Evolutionary conservation across 495 filamentous ascomycete species (phyloP).

Genomic region (Astrothelium subdiscretum): DNA sequence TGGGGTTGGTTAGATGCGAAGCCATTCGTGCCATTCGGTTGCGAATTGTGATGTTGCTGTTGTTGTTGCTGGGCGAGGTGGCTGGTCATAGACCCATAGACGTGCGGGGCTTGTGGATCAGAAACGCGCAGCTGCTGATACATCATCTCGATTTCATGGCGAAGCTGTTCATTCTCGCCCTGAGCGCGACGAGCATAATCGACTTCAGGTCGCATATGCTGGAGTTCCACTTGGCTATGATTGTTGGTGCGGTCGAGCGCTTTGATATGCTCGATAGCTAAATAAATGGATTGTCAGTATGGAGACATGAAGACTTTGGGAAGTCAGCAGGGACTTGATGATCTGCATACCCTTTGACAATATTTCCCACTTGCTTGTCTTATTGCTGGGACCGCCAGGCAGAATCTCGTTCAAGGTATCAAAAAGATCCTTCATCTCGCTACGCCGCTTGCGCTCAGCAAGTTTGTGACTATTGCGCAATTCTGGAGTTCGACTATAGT

Average conservation of each 20-base stretch:
- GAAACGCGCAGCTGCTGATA: conserved; percentile 14
- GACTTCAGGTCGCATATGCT: conserved; percentile 12
- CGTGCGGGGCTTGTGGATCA: conserved; percentile 15
- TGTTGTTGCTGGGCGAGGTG: conserved; percentile 12
- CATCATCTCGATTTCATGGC: conserved; percentile 19
- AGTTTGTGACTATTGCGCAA: conserved; percentile 92
- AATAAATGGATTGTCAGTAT: not conserved
- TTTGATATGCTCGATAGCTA: conserved; percentile 22
- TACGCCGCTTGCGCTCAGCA: conserved; percentile 87
- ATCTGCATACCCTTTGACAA: conserved; percentile 68
- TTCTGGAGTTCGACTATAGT: conserved; percentile 88
- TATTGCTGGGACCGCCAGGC: conserved; percentile 76
- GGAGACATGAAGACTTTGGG: not conserved
- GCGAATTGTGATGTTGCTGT: not conserved
- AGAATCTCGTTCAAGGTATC: conserved; percentile 73
- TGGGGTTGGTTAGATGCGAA: not conserved
- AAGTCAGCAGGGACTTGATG: not conserved
- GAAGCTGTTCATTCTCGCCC: conserved; percentile 20
- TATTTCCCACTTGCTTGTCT: conserved; percentile 98
- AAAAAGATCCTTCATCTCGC: conserved; percentile 97
- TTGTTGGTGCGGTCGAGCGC: conserved; percentile 8
- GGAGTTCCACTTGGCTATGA: conserved; percentile 5
- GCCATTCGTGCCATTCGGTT: not conserved
- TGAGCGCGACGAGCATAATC: conserved; percentile 10
- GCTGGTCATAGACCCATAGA: conserved; percentile 17